These are phyloP conservation scores for Stachybotrys echinatus DNA, from an alignment of 2,329 filamentous ascomycete species.

Conservation along the genomic window DNA sequence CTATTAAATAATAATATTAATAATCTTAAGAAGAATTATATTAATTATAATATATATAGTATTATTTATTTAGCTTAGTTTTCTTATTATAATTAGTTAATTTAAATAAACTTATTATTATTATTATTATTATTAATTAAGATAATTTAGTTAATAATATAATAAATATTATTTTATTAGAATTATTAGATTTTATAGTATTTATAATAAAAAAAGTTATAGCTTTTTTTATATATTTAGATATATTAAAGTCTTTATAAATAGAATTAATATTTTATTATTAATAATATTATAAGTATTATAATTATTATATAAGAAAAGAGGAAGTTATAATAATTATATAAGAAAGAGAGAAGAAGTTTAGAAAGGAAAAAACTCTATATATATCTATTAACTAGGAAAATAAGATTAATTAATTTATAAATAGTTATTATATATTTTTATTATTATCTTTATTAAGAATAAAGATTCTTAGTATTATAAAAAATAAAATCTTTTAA, in stretches of 20 bases:
- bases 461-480: no score
- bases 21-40: not conserved
- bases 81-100: not conserved
- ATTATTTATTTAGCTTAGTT: not conserved
- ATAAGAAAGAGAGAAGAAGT: no score
- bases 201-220: not conserved
- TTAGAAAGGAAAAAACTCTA: no score
- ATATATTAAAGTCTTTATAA: no score
- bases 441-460: not conserved
- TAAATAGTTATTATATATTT: not conserved
- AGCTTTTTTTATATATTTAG: not conserved
- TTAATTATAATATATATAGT: not conserved
- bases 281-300: not conserved
- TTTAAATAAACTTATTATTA: no score
- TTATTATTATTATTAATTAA: no score
- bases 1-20: not conserved
- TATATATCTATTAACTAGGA: no score
- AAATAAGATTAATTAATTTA: no score
- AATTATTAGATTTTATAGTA: not conserved
- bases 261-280: not conserved
- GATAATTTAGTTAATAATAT: not conserved
- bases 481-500: not conserved
- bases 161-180: not conserved
- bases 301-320: no score
- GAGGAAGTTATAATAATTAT: no score